Percentiles rank a stretch among this genome's conserved stretches.
These are phyloP conservation scores for Saccharomycopsis fodiens DNA, from an alignment of 805 yeast species.

Conservation along the genomic window DNA sequence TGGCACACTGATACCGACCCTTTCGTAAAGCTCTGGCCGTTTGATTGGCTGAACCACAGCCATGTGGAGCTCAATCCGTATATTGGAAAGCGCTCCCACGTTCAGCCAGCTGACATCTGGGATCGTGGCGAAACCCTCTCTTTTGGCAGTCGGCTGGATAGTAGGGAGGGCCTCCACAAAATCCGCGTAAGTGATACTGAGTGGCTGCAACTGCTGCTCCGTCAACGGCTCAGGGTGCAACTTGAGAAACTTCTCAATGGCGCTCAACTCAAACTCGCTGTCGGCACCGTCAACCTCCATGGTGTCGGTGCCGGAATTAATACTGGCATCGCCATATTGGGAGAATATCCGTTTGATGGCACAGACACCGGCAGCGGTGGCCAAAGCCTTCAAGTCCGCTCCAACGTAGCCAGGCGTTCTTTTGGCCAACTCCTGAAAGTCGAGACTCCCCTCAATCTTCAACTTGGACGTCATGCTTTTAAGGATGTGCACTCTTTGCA, in stretches of 20 bases:
- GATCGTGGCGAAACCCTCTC: conserved; percentile 98
- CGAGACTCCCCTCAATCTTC: conserved; percentile 62
- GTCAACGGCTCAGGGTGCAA: conserved; percentile 78
- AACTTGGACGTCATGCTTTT: conserved; percentile 62
- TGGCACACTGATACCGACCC: conserved; percentile 93
- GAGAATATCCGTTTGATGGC: conserved; percentile 90
- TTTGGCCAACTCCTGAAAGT: conserved; percentile 70
- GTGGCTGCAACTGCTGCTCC: conserved; percentile 62
- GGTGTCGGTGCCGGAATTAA: no score
- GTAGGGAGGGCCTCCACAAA: conserved; percentile 82
- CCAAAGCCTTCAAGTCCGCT: conserved; percentile 90
- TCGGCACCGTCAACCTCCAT: conserved; percentile 5
- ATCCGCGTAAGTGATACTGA: conserved; percentile 72
- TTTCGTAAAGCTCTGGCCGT: conserved; percentile 80
- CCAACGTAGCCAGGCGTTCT: conserved; percentile 97
- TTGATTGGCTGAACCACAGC: conserved; percentile 96
- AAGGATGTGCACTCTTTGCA: conserved; percentile 68
- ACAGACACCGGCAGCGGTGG: conserved; percentile 89
- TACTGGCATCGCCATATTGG: conserved; percentile 29
- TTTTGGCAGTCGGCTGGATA: conserved; percentile 93
- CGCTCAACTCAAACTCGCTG: conserved; percentile 39
- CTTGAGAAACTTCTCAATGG: conserved; percentile 63
- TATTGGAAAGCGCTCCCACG: conserved; percentile 80
- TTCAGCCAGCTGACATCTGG: conserved; percentile 96
- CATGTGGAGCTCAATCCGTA: conserved; percentile 89